Evolutionary conservation across 2,329 filamentous ascomycete genomes (phyloP), one percentile per base, ranked within the genome.

Genomic region (Pseudogymnoascus sp.): DNA sequence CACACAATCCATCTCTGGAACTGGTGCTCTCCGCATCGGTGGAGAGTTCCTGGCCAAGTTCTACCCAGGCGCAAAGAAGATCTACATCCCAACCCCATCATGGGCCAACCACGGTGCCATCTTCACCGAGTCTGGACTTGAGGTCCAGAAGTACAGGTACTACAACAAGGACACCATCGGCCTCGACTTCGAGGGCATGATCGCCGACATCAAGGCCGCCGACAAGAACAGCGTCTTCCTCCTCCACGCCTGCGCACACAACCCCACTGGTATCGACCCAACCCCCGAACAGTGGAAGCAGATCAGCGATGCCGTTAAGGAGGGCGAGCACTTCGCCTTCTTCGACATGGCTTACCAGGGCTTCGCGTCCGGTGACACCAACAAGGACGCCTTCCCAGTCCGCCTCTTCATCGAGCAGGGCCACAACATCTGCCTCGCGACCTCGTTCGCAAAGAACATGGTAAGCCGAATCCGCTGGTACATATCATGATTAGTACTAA

Each of bases 291-390:
- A 97, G 81, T 97, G 93, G 93, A 85, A 85, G 77, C 81, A 93
- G 79, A 94, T 99, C 75, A 90, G 89, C 76, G 79, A 88, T 64
- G 89, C 88, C 64, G 86, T 96, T 76, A 95, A 95, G 84, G 83
- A 85, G 74, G 86, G 89, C 75, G 86, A 82, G 58, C 93, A 97
- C 83, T 96, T 88, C 75, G 87, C 91, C 70, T 97, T 99, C 85
- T 99, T 97, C 79, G 93, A 97, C 77, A 97, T 97, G 92, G 93
- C 93, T 66, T 99, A 99, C 83, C 93, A 99, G 79, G 93, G 93
- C 70, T 97, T 99, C 73, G 93, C 93, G 69, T 94, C 88, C 66
- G 93, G 93, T 68, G 85, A 96, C 78, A 94, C 90, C 66, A 85
- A 95, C 81, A 87, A 87, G 76, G 93, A 99, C 74, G 94, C 94